phyloP scores from a whole-genome alignment of 2,329 filamentous ascomycete species.

The Xylariaceae sp. region DNA sequence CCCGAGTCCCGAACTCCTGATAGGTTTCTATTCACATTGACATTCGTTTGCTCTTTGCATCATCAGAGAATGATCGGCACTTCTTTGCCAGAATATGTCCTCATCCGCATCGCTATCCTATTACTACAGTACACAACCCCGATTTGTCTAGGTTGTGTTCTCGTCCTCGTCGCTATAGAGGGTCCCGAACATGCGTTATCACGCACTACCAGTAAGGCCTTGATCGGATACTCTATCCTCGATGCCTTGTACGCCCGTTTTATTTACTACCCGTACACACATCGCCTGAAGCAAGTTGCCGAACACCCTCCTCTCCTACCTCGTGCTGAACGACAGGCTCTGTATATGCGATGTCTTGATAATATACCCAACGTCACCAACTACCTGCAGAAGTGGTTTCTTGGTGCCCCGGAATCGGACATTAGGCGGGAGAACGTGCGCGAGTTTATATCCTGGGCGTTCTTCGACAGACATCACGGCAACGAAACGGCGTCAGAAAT shows the following conservation, averaged over 20 bases:
- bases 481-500: conserved; percentile 32
- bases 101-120: conserved; percentile 43
- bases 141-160: conserved; percentile 34
- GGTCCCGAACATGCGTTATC: conserved; percentile 17
- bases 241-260: conserved; percentile 41
- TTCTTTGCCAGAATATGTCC: conserved; percentile 35
- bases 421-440: conserved; percentile 63
- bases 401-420: conserved; percentile 51
- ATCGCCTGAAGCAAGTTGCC: conserved; percentile 36
- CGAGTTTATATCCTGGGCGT: conserved; percentile 64
- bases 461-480: conserved; percentile 46
- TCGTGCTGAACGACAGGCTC: conserved; percentile 42
- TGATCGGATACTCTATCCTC: conserved; percentile 32
- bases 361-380: conserved; percentile 50
- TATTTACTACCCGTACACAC: conserved; percentile 40
- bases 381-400: conserved; percentile 62
- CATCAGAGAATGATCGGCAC: conserved; percentile 29
- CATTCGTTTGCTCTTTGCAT: neutral
- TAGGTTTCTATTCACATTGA: neutral
- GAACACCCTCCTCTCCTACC: conserved; percentile 39
- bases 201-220: conserved; percentile 16
- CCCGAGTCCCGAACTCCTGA: neutral
- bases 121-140: conserved; percentile 41
- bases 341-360: conserved; percentile 53
- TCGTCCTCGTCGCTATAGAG: conserved; percentile 23